Evolutionary conservation across 768 basidiomycete species (phyloP), one percentile per base, ranked within the genome.

Genomic region (Leccinum olivaceopallidum): DNA sequence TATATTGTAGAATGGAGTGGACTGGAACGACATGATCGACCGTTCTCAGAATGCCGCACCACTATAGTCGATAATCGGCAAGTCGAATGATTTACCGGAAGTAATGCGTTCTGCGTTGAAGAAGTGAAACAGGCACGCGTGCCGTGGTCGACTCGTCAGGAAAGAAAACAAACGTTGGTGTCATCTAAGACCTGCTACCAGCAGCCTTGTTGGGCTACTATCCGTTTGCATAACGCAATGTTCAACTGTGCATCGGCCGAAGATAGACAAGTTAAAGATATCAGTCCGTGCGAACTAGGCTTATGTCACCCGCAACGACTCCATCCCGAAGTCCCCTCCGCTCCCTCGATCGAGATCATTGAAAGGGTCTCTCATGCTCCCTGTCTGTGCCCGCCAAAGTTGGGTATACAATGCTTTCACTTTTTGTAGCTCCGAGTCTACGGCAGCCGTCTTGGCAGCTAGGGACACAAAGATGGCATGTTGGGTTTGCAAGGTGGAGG

Each of bases 301-400:
- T 69, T 52, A 73, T 18, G 62, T 60, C 51, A 69, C 50, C 7
- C 61, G 70, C 53, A 74, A 50, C 0, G 72, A 67, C 30, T 74
- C 73, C 65, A 84, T 67, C 42, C 82, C 83, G 51, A 83, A 79
- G 52, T 82, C 82, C 16, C 71, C 69, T 12, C 75, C 76, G 39
- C 59, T 69, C 2, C 77, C 76, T n/a, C 77, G 73, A 60, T 76
- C 76, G 28, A 74, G 68, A 34, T 80, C 79, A 64, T 87, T 85
- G 70, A 94, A 94, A 8, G 92, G 92, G 71, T 94, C 91, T 60
- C 92, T 79, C 73, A 87, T 85, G 66, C 90, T 93, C 32, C 92
- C 92, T 16, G 89, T 93, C 71, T 87, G 86, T 18, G 83, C 79
- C 13, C 89, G 84, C 89, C 90, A 94, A 6, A 92, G 76, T 66